These are phyloP conservation scores for Mycothermus thermophilus DNA, from an alignment of 495 filamentous ascomycete species.

Conservation along the genomic window DNA sequence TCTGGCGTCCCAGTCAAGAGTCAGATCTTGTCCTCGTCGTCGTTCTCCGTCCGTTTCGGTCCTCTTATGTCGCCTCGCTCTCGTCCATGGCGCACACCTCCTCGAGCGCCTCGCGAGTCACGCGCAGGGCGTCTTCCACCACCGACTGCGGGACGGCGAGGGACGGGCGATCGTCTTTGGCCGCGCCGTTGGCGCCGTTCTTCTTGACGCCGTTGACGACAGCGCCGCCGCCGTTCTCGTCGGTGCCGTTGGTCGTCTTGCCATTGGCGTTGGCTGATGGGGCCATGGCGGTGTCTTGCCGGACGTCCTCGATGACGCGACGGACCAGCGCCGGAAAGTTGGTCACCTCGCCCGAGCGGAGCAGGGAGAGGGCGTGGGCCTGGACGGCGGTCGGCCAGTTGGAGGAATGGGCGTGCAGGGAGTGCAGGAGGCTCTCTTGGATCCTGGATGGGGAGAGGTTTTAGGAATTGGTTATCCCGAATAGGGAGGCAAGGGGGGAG, in stretches of 20 bases:
- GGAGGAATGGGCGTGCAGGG: conserved; percentile 33
- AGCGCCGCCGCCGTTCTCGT: conserved; percentile 2
- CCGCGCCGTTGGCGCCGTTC: conserved; percentile 9
- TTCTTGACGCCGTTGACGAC: conserved; percentile 6
- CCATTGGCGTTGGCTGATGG: conserved; percentile 12
- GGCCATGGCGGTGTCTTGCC: conserved; percentile 27
- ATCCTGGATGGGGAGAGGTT: conserved; percentile 25
- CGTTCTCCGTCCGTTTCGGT: background rate
- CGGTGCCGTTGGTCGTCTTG: conserved; percentile 10
- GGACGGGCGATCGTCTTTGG: conserved; percentile 8
- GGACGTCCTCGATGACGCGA: conserved; percentile 40
- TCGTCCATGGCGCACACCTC: conserved; percentile 35
- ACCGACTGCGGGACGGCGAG: conserved; percentile 37
- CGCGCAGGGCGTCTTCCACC: conserved; percentile 38
- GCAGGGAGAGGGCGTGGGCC: conserved; percentile 35
- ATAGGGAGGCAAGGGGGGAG: background rate
- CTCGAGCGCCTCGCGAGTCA: conserved; percentile 38
- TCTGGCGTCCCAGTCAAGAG: background rate
- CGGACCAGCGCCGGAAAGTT: conserved; percentile 39
- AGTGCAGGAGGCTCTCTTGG: conserved; percentile 41
- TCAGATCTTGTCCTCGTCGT: background rate
- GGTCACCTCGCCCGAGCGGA: conserved; percentile 38
- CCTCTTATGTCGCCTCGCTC: conserved; percentile 14
- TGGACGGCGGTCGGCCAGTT: conserved; percentile 44
- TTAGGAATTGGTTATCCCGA: conserved; percentile 4